These are phyloP conservation scores for Ogataea methanolica DNA, from an alignment of 805 yeast genomes.

Conservation along the genomic window DNA sequence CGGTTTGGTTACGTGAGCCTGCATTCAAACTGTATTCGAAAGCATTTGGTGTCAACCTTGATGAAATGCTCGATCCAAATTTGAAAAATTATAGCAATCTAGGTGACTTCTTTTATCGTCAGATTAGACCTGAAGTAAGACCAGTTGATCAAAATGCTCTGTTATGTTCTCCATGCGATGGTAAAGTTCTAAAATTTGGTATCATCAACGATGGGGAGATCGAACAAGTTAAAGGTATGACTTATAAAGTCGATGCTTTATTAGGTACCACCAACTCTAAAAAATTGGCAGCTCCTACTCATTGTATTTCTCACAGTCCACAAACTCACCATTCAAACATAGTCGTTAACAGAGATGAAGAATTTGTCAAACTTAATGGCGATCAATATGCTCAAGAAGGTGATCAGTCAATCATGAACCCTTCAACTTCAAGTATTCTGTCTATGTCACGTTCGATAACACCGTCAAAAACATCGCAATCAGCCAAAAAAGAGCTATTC, in stretches of 20 bases:
- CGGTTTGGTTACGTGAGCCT: constrained; percentile 82
- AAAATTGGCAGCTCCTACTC: constrained; percentile 53
- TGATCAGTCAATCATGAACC: constrained; percentile 46
- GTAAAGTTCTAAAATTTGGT: constrained; percentile 83
- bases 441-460: constrained; percentile 26
- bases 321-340: constrained; percentile 1
- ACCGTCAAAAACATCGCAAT: constrained; percentile 11
- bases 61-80: constrained; percentile 84
- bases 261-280: constrained; percentile 54
- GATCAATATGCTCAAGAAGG: constrained; percentile 57
- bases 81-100: constrained; percentile 70
- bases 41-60: constrained; percentile 81
- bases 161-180: constrained; percentile 90
- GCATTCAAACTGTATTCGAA: constrained; percentile 74
- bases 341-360: constrained; percentile 8
- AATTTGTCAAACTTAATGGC: constrained; percentile 14
- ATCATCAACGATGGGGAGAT: constrained; percentile 69
- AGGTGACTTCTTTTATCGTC: constrained; percentile 88
- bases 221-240: constrained; percentile 96
- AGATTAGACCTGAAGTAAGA: constrained; percentile 70
- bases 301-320: constrained; percentile 39
- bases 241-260: constrained; percentile 83
- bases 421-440: constrained; percentile 2
- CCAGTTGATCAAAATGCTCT: constrained; percentile 64
- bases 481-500: constrained; percentile 30